Percentiles rank a stretch among this genome's conserved stretches.
Evolutionary conservation across 345 rosid species (phyloP).

Genomic region (Salix viminalis): DNA sequence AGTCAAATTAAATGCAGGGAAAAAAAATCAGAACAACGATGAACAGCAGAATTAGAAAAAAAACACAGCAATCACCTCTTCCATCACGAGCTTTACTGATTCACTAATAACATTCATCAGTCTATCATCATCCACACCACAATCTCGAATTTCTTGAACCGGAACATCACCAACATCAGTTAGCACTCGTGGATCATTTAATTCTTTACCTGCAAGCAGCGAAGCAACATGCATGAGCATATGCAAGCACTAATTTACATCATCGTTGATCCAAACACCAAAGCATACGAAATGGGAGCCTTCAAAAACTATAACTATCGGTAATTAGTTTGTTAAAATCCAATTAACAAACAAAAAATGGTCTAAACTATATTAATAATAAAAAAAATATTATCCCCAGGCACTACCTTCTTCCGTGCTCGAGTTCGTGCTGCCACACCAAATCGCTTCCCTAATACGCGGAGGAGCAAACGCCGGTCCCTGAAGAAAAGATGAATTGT

Average conservation of each 20-base stretch:
- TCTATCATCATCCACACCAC: slow-evolving; percentile 90
- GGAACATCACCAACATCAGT: slow-evolving; percentile 98
- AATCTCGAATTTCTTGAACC: slow-evolving; percentile 95
- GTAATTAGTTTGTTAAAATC: no score
- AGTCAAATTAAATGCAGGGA: neutral
- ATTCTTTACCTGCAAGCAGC: slow-evolving; percentile 61
- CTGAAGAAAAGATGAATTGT: slow-evolving; percentile 96
- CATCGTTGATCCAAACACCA: neutral
- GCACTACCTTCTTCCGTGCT: slow-evolving; percentile 82
- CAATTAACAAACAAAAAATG: neutral
- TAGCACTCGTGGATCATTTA: slow-evolving; percentile 82
- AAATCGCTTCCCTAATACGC: slow-evolving; percentile 91
- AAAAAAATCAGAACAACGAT: neutral
- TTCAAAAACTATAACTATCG: neutral
- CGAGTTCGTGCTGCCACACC: slow-evolving; percentile 98
- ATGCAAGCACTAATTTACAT: neutral
- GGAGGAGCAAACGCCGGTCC: slow-evolving; percentile 99
- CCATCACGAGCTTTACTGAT: slow-evolving; percentile 89
- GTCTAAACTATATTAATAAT: neutral
- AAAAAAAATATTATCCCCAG: neutral
- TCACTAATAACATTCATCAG: slow-evolving; percentile 83
- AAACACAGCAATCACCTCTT: slow-evolving; percentile 47
- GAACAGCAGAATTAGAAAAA: neutral
- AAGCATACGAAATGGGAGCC: neutral
- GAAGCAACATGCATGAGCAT: neutral